These are phyloP conservation scores for Cucurbita moschata DNA, from an alignment of 306 rosid genomes.

Conservation along the genomic window DNA sequence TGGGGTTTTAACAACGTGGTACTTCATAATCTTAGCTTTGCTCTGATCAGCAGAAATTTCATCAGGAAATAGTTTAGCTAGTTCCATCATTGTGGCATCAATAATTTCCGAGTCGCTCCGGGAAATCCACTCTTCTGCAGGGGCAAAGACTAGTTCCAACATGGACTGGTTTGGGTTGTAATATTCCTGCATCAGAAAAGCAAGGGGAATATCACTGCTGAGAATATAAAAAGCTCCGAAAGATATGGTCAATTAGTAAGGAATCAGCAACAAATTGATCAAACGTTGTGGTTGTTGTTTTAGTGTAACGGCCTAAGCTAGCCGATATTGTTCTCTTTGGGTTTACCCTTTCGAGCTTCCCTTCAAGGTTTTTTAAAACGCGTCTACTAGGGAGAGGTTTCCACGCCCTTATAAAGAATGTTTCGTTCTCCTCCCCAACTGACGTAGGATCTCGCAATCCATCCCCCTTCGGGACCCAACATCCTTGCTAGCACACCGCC, in stretches of 20 bases:
- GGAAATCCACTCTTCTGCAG: conserved; percentile 94
- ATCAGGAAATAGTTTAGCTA: conserved; percentile 88
- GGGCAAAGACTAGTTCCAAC: conserved; percentile 98
- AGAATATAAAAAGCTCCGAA: background rate
- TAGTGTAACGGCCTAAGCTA: no score
- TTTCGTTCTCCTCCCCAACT: no score
- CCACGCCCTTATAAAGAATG: no score
- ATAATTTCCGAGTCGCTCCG: conserved; percentile 73
- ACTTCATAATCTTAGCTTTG: conserved; percentile 88
- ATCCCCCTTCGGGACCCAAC: no score
- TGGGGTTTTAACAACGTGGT: conserved; percentile 90
- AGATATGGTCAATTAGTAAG: background rate
- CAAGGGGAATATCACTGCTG: background rate
- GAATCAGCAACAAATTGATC: background rate
- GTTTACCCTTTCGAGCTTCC: no score
- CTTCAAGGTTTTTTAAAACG: no score
- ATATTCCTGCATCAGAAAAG: conserved; percentile 48
- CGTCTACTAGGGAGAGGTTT: no score
- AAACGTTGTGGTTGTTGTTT: no score
- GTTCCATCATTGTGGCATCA: conserved; percentile 84
- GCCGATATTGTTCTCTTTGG: no score
- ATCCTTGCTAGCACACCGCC: no score
- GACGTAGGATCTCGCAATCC: no score
- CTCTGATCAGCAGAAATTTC: conserved; percentile 86
- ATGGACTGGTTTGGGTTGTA: conserved; percentile 77